Conservation (phyloP, 805 yeast species). For the Barnettozyma californica region DNA sequence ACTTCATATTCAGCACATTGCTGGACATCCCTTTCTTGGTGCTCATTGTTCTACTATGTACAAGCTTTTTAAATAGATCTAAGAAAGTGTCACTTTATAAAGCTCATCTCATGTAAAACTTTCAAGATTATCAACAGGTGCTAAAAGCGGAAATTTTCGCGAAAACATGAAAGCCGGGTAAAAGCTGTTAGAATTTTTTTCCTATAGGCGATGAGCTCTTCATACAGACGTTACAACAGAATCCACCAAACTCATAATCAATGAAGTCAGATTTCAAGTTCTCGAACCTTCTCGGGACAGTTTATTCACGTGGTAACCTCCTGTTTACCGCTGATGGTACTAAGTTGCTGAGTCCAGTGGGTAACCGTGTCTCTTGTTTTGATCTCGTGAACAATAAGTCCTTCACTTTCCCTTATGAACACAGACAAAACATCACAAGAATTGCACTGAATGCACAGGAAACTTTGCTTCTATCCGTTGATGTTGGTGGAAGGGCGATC, state of each 20-base stretch:
- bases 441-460: constrained; percentile 82
- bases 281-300: constrained; percentile 89
- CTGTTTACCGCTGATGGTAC: constrained; percentile 84
- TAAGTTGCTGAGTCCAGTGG: constrained; percentile 82
- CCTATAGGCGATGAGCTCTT: constrained; percentile 17
- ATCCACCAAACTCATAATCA: neutral
- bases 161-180: constrained; percentile 5
- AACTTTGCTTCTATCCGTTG: constrained; percentile 75
- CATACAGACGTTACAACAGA: neutral
- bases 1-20: constrained; percentile 79
- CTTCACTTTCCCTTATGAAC: constrained; percentile 88
- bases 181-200: constrained; percentile 4
- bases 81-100: neutral
- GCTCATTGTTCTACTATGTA: constrained; percentile 9
- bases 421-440: constrained; percentile 73
- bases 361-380: constrained; percentile 85
- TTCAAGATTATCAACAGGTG: neutral
- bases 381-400: constrained; percentile 81
- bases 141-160: neutral
- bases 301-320: constrained; percentile 88
- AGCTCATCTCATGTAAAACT: neutral
- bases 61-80: constrained; percentile 1
- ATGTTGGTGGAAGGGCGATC: constrained; percentile 89
- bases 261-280: constrained; percentile 89
- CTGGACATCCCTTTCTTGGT: constrained; percentile 41